These are phyloP conservation scores for Calonectria pauciramosa DNA, from an alignment of 2,329 filamentous ascomycete species.

Conservation along the genomic window DNA sequence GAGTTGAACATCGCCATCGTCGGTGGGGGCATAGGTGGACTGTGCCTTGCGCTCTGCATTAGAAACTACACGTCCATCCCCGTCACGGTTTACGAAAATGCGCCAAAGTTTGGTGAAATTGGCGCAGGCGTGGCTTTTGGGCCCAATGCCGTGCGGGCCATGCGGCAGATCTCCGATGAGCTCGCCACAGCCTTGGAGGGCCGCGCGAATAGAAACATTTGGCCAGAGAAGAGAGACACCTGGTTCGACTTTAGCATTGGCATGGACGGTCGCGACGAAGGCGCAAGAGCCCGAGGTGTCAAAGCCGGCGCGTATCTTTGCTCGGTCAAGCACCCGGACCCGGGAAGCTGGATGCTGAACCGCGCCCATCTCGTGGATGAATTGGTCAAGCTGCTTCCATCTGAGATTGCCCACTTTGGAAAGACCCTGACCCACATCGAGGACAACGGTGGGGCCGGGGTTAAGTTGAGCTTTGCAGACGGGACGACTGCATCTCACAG, in stretches of 20 bases:
- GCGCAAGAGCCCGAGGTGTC: constrained; percentile 7
- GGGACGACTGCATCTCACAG: constrained; percentile 7
- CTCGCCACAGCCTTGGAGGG: constrained; percentile 1
- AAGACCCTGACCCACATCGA: constrained; percentile 19
- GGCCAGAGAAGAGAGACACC: constrained; percentile 4
- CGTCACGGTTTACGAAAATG: constrained; percentile 27
- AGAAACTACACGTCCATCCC: constrained; percentile 16
- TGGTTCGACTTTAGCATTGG: constrained; percentile 28
- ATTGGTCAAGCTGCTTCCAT: constrained; percentile 15
- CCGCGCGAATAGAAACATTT: constrained; percentile 14
- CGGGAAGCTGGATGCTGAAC: constrained; percentile 24
- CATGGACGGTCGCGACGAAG: constrained; percentile 10
- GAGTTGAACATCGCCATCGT: constrained; percentile 52
- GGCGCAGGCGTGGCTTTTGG: constrained; percentile 27
- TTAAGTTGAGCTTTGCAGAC: constrained; percentile 10
- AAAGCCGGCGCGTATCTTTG: constrained; percentile 8
- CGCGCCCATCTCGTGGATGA: constrained; percentile 25
- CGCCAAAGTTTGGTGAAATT: constrained; percentile 25
- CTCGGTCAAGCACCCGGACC: constrained; percentile 19
- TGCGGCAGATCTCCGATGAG: constrained; percentile 10
- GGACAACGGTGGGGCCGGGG: background rate
- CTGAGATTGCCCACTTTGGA: constrained; percentile 5
- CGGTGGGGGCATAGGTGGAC: constrained; percentile 29
- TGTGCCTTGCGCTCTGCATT: constrained; percentile 19
- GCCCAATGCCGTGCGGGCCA: constrained; percentile 21